A percentile compares a stretch with the other conserved stretches of the same genome.
Evolutionary conservation across 331 rosid species (phyloP).

Genomic region (Quercus phellos): DNA sequence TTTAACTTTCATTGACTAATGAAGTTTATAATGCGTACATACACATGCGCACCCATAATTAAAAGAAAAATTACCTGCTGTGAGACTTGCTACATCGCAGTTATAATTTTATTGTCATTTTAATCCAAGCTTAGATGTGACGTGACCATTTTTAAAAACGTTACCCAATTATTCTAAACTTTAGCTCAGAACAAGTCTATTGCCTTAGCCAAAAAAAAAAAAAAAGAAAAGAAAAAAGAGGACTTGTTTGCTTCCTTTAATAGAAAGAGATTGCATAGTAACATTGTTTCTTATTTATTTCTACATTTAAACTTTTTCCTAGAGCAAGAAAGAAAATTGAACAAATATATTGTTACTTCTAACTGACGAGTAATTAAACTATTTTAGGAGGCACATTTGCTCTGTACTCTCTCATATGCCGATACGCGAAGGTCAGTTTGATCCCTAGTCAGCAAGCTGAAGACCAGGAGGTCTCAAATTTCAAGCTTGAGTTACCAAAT

Average conservation of each 20-base stretch:
- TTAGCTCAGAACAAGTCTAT: too few species aligned
- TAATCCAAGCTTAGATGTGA: too few species aligned
- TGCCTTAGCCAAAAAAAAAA: too few species aligned
- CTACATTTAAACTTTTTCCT: neutral
- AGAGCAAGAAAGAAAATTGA: neutral
- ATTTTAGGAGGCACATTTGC: slow-evolving; percentile 70
- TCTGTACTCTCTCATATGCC: slow-evolving; percentile 67
- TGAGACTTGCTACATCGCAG: neutral
- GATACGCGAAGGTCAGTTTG: slow-evolving; percentile 52
- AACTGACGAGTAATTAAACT: neutral
- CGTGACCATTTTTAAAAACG: too few species aligned
- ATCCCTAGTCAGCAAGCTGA: slow-evolving; percentile 55
- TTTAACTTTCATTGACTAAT: neutral
- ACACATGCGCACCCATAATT: neutral
- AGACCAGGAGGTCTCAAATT: slow-evolving; percentile 55
- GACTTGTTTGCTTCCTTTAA: too few species aligned
- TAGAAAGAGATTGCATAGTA: too few species aligned
- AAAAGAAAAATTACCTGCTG: neutral
- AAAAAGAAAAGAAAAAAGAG: too few species aligned
- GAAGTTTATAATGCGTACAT: neutral
- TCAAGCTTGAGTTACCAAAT: slow-evolving; percentile 29
- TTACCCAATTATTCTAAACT: too few species aligned
- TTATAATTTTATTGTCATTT: too few species aligned
- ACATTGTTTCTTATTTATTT: neutral
- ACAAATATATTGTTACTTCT: neutral